Conservation (phyloP, 495 filamentous ascomycete genomes). For the Hyphodiscus hymeniophilus region DNA sequence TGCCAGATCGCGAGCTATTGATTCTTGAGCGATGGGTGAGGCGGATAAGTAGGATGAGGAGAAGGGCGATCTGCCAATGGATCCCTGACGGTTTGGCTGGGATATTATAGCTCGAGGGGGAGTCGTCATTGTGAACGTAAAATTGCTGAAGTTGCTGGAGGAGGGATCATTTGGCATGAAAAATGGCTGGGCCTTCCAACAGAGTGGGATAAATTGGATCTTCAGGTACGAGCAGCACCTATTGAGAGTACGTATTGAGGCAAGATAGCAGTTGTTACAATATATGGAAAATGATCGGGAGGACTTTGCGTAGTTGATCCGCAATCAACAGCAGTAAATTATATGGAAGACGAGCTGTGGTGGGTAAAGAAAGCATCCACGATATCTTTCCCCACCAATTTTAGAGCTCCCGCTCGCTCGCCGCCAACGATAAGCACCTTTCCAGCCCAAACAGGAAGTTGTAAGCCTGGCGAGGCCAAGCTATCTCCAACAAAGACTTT, state of each 20-base stretch:
- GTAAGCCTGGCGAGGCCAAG: too few species aligned
- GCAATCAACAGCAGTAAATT: not conserved
- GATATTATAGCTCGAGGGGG: slow-evolving; percentile 12
- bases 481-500: too few species aligned
- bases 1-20: slow-evolving; percentile 58
- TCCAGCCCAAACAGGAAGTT: too few species aligned
- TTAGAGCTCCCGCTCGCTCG: not conserved
- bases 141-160: not conserved
- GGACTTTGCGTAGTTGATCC: too few species aligned
- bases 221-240: not conserved
- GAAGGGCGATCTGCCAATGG: slow-evolving; percentile 21
- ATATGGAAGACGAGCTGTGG: not conserved
- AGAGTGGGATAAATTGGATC: not conserved
- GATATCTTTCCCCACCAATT: not conserved
- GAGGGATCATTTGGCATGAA: not conserved
- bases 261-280: not conserved
- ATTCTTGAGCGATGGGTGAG: slow-evolving; percentile 58
- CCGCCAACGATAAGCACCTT: not conserved
- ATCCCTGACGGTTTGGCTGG: slow-evolving; percentile 3
- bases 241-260: not conserved
- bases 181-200: not conserved
- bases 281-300: not conserved
- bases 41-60: slow-evolving; percentile 41
- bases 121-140: slow-evolving; percentile 14
- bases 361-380: not conserved